phyloP scores from a whole-genome alignment of 2,329 filamentous ascomycete species.

The Spiromastix sp. region DNA sequence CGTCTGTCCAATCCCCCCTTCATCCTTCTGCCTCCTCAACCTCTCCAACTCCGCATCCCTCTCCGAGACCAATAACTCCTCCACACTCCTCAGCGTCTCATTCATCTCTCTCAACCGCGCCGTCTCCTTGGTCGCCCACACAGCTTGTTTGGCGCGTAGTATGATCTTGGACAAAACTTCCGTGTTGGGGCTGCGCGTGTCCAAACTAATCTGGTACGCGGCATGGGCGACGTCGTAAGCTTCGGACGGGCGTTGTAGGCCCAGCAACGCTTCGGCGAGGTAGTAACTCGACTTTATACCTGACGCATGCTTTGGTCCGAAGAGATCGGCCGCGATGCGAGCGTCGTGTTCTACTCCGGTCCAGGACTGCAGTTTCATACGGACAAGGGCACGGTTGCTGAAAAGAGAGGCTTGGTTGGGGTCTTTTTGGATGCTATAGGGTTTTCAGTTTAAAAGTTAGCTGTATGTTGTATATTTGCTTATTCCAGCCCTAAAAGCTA shows the following conservation, averaged over 20 bases:
- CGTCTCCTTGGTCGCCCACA: conserved; percentile 67
- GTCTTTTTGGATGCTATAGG: conserved; percentile 64
- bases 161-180: conserved; percentile 63
- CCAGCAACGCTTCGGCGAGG: conserved; percentile 73
- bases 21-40: conserved; percentile 24
- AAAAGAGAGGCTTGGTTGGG: conserved; percentile 68
- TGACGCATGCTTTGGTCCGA: conserved; percentile 36
- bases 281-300: conserved; percentile 79
- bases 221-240: conserved; percentile 59
- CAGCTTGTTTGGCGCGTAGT: conserved; percentile 69
- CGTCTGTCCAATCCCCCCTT: conserved; percentile 42
- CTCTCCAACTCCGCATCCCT: conserved; percentile 26
- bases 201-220: conserved; percentile 62
- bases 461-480: neutral
- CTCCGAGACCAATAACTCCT: conserved; percentile 30
- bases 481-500: neutral
- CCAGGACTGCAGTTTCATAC: conserved; percentile 64
- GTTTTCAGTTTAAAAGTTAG: neutral
- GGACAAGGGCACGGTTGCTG: conserved; percentile 79
- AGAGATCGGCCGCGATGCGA: conserved; percentile 59
- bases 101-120: conserved; percentile 36
- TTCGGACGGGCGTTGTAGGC: conserved; percentile 59
- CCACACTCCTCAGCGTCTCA: conserved; percentile 29
- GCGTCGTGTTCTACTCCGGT: conserved; percentile 70
- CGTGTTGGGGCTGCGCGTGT: conserved; percentile 55